phyloP scores from a whole-genome alignment of 257 asterid genomes.

The Cynanchum wilfordii region DNA sequence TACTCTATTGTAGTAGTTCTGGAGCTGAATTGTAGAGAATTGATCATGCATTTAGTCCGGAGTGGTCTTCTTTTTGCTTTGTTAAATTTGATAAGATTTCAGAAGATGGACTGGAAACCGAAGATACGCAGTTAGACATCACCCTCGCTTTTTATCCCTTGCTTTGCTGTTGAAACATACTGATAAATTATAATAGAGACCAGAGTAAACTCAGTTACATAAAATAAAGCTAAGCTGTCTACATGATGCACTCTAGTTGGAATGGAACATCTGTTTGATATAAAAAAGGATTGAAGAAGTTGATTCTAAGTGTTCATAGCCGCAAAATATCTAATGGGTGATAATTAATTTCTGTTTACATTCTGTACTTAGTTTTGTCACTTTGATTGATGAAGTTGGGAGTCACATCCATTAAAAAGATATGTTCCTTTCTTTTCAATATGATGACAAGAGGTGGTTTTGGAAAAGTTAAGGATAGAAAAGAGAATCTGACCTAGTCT shows the following conservation, averaged over 20 bases:
- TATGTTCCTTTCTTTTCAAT: background rate
- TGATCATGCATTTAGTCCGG: background rate
- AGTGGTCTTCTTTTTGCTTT: background rate
- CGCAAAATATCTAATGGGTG: background rate
- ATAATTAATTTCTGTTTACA: background rate
- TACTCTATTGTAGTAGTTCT: background rate
- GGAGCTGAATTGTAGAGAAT: background rate
- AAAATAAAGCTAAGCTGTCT: too few species aligned
- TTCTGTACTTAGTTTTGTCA: background rate
- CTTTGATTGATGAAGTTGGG: background rate
- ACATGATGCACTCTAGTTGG: background rate
- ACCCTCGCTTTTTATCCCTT: background rate
- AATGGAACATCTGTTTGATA: background rate
- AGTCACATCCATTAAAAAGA: background rate
- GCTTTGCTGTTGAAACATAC: background rate
- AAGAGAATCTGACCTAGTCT: background rate
- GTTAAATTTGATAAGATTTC: background rate
- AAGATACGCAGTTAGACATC: background rate
- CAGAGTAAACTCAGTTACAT: too few species aligned
- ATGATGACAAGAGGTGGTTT: background rate
- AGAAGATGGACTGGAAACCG: background rate
- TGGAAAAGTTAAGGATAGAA: background rate
- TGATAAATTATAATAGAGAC: too few species aligned
- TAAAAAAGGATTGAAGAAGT: background rate
- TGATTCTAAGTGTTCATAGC: background rate